Conservation (phyloP, 768 basidiomycete species). For the Pisolithus albus region DNA sequence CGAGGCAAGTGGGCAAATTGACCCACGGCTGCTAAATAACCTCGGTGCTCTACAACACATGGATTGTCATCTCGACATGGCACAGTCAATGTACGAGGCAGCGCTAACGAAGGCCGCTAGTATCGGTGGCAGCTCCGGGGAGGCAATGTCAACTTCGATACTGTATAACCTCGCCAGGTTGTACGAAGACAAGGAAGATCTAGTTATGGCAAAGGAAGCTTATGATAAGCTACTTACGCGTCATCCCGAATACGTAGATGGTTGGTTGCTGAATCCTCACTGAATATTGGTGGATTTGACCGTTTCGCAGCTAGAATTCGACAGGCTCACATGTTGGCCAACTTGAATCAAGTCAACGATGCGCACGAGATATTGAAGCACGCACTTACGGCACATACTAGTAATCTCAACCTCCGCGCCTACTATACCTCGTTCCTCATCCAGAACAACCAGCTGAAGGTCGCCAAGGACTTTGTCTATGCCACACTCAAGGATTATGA, state of each 20-base stretch:
- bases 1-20: slow-evolving; percentile 41
- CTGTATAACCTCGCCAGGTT: slow-evolving; percentile 89
- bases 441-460: slow-evolving; percentile 60
- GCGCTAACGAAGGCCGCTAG: slow-evolving; percentile 56
- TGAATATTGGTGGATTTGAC: slow-evolving; percentile 7
- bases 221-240: slow-evolving; percentile 82
- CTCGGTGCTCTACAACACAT: slow-evolving; percentile 69
- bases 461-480: slow-evolving; percentile 86
- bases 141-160: slow-evolving; percentile 73
- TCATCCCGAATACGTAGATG: slow-evolving; percentile 95
- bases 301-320: slow-evolving; percentile 75
- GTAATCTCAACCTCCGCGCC: slow-evolving; percentile 82
- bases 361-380: slow-evolving; percentile 90
- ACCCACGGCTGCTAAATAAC: slow-evolving; percentile 75
- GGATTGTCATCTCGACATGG: slow-evolving; percentile 51
- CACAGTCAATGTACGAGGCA: slow-evolving; percentile 62
- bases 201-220: slow-evolving; percentile 69
- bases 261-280: slow-evolving; percentile 39
- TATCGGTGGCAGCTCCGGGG: slow-evolving; percentile 42
- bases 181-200: slow-evolving; percentile 80
- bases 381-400: slow-evolving; percentile 68
- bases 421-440: slow-evolving; percentile 92
- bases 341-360: slow-evolving; percentile 64
- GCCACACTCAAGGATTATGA: slow-evolving; percentile 80
- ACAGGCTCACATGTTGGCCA: slow-evolving; percentile 72